Evolutionary conservation across 78 protist species (phyloP), one percentile per base, ranked within the genome.

Genomic region (Dictyostelium discoideum): DNA sequence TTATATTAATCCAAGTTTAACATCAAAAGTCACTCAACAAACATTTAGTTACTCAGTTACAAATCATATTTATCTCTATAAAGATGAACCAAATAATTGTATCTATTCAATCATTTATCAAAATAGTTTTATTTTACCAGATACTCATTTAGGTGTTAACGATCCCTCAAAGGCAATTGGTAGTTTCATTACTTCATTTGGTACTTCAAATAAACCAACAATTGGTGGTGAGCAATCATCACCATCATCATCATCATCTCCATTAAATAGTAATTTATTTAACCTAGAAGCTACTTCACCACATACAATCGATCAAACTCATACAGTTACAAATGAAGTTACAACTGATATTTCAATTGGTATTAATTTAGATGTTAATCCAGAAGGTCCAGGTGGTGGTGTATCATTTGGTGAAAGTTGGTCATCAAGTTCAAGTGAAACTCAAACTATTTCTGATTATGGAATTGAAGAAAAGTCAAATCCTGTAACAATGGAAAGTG

Each of bases 401-500:
- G 57, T 9, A 14, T 44, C 77, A 1, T 44, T 48, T 16, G 18
- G 14, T 32, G 67, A 46, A 16, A 74, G n/a, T 37, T 86, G 82
- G 82, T 22, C 72, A 13, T 22, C 24, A 1, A 14, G 54, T 5
- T 9, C 65, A 9, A 44, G 42, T 20, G 20, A 10, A 10, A 8
- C 44, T 18, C 24, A 86, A 5, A 29, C 77, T 16, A 65, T 86
- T 29, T 0, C 54, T 20, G 92, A 86, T 22, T 86, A 50, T 39
- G 92, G 92, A 29, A 48, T 86, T 5, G 37, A 86, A 50, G 92
- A 86, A 74, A 42, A 39, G 84, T 69, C 92, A 7, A 29, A 86
- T 74, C 84, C 92, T 5, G 10, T 50, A 5, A 73, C 60, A 5
- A 86, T 72, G 83, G 22, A 6, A 11, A 74, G 74, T 5, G 26